Percentiles rank a stretch among this genome's conserved stretches.
Conservation (phyloP, 2,329 filamentous ascomycete species). For the Colletotrichum horii region DNA sequence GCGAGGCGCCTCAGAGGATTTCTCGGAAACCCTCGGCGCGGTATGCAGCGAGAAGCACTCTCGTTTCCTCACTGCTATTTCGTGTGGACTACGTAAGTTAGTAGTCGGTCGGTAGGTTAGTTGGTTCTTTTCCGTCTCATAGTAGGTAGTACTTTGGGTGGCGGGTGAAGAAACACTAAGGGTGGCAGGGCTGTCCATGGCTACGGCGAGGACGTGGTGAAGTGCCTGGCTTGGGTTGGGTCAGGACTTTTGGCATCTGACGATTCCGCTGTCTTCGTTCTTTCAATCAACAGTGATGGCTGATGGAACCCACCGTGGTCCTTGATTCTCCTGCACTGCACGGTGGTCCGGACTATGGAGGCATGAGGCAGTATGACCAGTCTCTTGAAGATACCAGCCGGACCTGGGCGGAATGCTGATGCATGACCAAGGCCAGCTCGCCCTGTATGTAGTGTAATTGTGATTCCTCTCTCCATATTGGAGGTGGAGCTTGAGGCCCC, state of each 20-base stretch:
- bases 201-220: background rate
- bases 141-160: background rate
- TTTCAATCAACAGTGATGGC: background rate
- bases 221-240: background rate
- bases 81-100: background rate
- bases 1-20: conserved; percentile 21
- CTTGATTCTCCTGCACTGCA: background rate
- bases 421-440: background rate
- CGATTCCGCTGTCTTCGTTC: background rate
- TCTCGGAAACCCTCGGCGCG: conserved; percentile 23
- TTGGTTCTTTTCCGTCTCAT: background rate
- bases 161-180: background rate
- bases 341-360: background rate
- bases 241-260: background rate
- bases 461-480: background rate
- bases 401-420: background rate
- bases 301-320: background rate
- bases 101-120: background rate
- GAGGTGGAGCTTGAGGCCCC: background rate
- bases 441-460: background rate
- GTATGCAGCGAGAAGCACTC: conserved; percentile 1
- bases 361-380: background rate
- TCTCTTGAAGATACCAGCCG: background rate
- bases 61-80: background rate
- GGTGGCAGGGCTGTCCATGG: background rate